Base-by-base conservation (phyloP, 805 yeast species). In the Metschnikowia noctiluminum region DNA sequence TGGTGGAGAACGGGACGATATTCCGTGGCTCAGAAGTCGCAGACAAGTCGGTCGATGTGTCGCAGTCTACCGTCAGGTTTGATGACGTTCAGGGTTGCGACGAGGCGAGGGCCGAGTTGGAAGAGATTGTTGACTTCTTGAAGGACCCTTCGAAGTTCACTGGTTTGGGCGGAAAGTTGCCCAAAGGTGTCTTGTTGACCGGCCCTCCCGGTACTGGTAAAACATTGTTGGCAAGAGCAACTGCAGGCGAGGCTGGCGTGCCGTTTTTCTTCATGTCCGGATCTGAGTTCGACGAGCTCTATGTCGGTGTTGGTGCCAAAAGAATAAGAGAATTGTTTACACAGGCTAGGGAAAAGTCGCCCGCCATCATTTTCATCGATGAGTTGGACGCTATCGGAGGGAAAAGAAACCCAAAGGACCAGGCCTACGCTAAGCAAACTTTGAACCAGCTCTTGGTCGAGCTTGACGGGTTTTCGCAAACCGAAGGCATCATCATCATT, bases 141-240 rank as follows among this genome's bases (percentile, higher is more conserved):
- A 90, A 90, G 63, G 98, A 94, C 66, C 99, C 99, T 16, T 82
- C 96, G 15, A 87, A 89, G 66, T 94, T 90, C 71, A 95, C 97
- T 43, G 96, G 96, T 1, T 78, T 94, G 43, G 99, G 99, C 57
- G 99, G 99, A 44, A 91, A 91, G 68, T 77, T 94, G 60, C 98
- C 99, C 50, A 94, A 92, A 66, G 99, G 99, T 76, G 96, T 94
- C 7, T 73, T 94, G 50, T 76, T 92, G 55, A 94, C 98, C 11
- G 99, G 99, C 40, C 99, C 99, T 35, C 99, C 99, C 38, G 99
- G 99, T 70, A 92, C 99, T 6, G 99, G 99, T 80, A 92, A 94
- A 67, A 94, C 99, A 1, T 75, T 92, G 57, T 79, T 94, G 55
- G 98, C 98, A 0, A 82, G 98, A 60, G 98, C 99, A 28, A 95